A percentile compares a stretch with the other conserved stretches of the same genome.
Conservation (phyloP, 495 filamentous ascomycete species). For the Cairneyella variabilis region DNA sequence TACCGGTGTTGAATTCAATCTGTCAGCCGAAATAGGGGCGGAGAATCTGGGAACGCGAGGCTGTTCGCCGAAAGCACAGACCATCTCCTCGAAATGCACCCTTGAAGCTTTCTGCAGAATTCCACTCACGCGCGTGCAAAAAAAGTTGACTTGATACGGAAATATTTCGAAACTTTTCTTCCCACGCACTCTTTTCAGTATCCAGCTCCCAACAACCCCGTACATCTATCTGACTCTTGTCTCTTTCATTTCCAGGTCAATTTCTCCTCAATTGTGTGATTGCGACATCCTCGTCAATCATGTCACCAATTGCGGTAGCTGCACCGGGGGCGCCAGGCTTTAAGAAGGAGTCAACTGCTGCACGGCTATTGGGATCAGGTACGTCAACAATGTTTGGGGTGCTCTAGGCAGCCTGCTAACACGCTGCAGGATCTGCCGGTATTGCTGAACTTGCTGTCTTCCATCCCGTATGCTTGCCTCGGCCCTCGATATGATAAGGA, state of each 20-base stretch:
- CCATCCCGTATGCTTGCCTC: constrained; percentile 67
- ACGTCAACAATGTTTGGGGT: constrained; percentile 26
- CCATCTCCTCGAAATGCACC: too few species aligned
- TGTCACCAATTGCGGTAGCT: constrained; percentile 22
- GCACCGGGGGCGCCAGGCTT: constrained; percentile 35
- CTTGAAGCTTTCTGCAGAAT: too few species aligned
- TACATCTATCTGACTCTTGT: neutral
- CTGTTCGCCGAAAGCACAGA: too few species aligned
- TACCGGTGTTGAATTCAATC: too few species aligned
- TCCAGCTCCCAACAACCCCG: neutral
- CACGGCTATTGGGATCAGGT: constrained; percentile 90
- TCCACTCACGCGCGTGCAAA: too few species aligned
- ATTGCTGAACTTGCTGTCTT: constrained; percentile 96
- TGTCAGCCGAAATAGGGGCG: too few species aligned
- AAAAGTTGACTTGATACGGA: neutral
- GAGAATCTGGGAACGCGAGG: too few species aligned
- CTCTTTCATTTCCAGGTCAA: neutral
- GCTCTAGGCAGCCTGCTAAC: constrained; percentile 8
- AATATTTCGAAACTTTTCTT: neutral
- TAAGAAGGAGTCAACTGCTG: constrained; percentile 86
- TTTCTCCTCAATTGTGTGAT: constrained; percentile 1
- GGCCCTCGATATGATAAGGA: constrained; percentile 16
- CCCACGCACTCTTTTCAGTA: constrained; percentile 1
- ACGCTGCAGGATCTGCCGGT: constrained; percentile 73
- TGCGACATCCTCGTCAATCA: constrained; percentile 1